These are phyloP conservation scores for Acorus gramineus DNA, from an alignment of 106 monocot species.

Conservation along the genomic window DNA sequence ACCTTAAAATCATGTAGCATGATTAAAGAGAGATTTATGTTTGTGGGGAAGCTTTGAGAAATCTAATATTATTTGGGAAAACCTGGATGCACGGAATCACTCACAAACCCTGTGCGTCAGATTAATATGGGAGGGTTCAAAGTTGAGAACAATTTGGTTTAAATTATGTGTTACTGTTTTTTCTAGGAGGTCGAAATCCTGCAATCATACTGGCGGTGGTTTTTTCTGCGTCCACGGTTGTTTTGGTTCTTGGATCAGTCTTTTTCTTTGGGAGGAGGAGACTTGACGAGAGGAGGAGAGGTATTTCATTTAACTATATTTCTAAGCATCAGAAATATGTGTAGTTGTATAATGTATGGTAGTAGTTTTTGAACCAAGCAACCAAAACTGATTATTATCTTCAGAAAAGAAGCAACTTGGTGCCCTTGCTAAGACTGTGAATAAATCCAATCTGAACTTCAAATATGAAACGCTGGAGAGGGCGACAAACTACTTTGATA, in stretches of 20 bases:
- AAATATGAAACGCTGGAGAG: constrained; percentile 18
- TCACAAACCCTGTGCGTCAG: too few relatives aligned
- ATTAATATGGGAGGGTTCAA: too few relatives aligned
- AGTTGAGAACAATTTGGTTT: too few relatives aligned
- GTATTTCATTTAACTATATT: background rate
- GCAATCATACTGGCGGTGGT: constrained; percentile 5
- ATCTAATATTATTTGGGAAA: too few relatives aligned
- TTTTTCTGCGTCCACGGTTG: background rate
- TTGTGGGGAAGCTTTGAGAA: too few relatives aligned
- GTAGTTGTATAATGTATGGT: too few relatives aligned
- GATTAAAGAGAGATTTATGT: too few relatives aligned
- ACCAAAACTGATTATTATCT: background rate
- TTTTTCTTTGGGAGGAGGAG: constrained; percentile 1
- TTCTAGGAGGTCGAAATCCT: background rate
- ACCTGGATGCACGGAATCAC: too few relatives aligned
- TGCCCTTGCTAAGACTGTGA: constrained; percentile 1
- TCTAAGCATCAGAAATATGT: too few relatives aligned
- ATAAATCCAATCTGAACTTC: constrained; percentile 14
- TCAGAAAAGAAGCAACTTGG: constrained; percentile 11
- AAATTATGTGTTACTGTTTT: background rate
- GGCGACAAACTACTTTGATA: constrained; percentile 16
- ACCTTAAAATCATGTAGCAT: too few relatives aligned
- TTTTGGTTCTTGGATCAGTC: background rate
- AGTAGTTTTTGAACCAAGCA: too few relatives aligned
- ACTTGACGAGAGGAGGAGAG: background rate